Percentiles rank a stretch among this genome's conserved stretches.
Conservation (phyloP, 306 rosid species). For the Acacia crassicarpa region DNA sequence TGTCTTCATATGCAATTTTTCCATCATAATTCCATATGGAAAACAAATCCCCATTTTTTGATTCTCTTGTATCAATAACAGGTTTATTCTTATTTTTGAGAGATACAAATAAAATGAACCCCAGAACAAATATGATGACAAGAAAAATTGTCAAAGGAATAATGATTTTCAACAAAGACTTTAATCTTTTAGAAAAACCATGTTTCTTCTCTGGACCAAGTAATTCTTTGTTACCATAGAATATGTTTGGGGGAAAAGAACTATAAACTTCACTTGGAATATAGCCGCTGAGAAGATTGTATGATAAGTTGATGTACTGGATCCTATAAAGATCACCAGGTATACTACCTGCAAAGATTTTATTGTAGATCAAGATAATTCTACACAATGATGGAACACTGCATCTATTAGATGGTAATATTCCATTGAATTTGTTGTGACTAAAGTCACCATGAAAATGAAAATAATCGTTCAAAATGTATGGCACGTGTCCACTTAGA, state of each 20-base stretch:
- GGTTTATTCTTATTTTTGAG: too few relatives aligned
- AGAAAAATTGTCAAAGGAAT: too few relatives aligned
- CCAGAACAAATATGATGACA: too few relatives aligned
- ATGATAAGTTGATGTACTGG: background rate
- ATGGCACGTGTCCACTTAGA: background rate
- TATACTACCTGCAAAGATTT: background rate
- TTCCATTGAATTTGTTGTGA: background rate
- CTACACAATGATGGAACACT: fast-evolving
- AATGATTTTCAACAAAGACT: too few relatives aligned
- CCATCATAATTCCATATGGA: too few relatives aligned
- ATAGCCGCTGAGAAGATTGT: background rate
- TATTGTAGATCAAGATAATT: background rate
- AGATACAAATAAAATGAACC: too few relatives aligned
- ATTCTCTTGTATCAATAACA: too few relatives aligned
- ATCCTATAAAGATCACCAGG: background rate
- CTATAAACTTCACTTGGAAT: background rate
- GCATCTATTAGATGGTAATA: background rate
- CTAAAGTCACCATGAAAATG: background rate
- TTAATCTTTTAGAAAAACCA: too few relatives aligned
- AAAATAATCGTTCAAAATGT: background rate
- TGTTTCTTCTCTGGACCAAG: too few relatives aligned
- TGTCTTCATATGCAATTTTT: too few relatives aligned
- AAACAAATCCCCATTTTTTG: too few relatives aligned
- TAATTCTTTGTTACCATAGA: background rate
- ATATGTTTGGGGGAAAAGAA: background rate